phyloP scores from a whole-genome alignment of 768 basidiomycete genomes.

The Lactifluus subvellereus region DNA sequence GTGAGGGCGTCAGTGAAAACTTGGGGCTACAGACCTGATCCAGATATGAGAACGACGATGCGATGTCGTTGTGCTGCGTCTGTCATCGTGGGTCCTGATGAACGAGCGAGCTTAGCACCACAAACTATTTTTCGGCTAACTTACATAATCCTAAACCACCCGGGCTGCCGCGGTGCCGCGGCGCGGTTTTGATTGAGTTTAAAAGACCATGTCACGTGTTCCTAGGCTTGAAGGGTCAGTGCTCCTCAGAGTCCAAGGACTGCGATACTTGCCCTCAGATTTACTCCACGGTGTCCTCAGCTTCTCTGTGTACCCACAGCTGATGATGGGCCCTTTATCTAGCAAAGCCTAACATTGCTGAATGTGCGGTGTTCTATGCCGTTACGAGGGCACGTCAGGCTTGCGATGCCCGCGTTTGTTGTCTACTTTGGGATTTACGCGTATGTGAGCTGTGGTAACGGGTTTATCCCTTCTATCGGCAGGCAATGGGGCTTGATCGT shows the following conservation, averaged over 20 bases:
- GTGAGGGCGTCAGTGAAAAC: not conserved
- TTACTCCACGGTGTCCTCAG: conserved; percentile 3
- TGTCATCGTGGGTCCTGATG: not conserved
- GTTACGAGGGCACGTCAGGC: not conserved
- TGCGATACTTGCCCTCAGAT: not conserved
- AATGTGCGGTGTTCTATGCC: not conserved
- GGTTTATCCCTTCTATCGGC: not conserved
- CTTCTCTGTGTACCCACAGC: not conserved
- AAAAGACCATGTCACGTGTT: conserved; percentile 5
- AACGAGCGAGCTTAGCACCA: not conserved
- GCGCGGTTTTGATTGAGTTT: not conserved
- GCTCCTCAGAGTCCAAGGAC: not conserved
- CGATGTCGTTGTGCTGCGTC: conserved; percentile 8
- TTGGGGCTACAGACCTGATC: conserved; percentile 42
- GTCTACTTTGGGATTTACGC: not conserved
- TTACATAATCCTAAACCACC: no score
- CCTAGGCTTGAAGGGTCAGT: not conserved
- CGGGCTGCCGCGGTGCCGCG: not conserved
- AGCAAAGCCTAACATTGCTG: not conserved
- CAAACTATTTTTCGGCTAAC: no score
- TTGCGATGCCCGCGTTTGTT: not conserved
- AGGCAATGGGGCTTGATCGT: not conserved
- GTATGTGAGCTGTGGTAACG: conserved; percentile 1
- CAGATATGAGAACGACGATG: conserved; percentile 52
- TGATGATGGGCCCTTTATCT: not conserved